Conservation (phyloP, 2,329 filamentous ascomycete genomes). For the Pseudogymnoascus sp. region DNA sequence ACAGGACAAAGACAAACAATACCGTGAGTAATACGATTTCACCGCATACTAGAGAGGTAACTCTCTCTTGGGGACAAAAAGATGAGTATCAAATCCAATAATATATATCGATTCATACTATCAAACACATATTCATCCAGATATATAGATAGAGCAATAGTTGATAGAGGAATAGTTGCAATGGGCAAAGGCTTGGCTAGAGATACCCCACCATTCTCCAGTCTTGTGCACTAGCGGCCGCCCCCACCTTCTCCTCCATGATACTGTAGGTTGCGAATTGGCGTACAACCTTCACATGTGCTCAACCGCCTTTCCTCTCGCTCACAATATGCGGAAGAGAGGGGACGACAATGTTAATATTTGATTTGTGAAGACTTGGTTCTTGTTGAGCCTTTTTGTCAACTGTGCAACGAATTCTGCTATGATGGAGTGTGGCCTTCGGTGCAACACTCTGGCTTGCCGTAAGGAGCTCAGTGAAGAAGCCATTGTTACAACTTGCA, state of each 20-base stretch:
- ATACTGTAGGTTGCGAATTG: neutral
- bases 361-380: neutral
- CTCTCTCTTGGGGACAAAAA: neutral
- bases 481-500: conserved; percentile 85
- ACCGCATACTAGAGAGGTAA: neutral
- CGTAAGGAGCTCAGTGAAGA: conserved; percentile 60
- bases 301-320: neutral
- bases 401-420: neutral
- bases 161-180: neutral
- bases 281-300: neutral
- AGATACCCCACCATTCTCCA: neutral
- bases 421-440: conserved; percentile 65
- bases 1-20: neutral
- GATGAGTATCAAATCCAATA: neutral
- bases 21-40: neutral
- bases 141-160: neutral
- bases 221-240: neutral
- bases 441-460: conserved; percentile 78
- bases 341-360: neutral
- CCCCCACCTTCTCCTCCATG: neutral
- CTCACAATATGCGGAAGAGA: neutral
- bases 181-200: neutral
- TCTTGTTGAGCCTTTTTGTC: neutral
- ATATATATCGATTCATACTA: neutral
- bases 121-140: neutral